These are phyloP conservation scores for Nakazawaea sp. DNA, from an alignment of 805 yeast genomes.

Conservation along the genomic window DNA sequence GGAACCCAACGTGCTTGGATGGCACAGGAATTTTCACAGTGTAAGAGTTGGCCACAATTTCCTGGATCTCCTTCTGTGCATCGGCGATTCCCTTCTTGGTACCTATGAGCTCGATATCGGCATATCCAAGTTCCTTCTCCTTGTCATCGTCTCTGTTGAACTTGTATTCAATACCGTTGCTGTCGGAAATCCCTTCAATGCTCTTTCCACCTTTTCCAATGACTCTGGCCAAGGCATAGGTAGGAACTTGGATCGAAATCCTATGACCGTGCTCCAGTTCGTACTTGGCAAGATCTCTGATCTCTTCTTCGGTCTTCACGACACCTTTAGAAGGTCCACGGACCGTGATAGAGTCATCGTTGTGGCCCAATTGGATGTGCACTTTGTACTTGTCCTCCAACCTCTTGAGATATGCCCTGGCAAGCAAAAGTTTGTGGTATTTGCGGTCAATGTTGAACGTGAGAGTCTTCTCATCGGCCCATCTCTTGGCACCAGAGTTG, in stretches of 20 bases:
- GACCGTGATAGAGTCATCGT: slow-evolving; percentile 58
- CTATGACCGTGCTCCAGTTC: slow-evolving; percentile 82
- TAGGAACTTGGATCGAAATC: slow-evolving; percentile 59
- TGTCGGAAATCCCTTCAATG: slow-evolving; percentile 73
- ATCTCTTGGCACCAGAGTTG: slow-evolving; percentile 51
- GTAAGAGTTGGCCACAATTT: slow-evolving; percentile 58
- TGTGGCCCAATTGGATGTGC: slow-evolving; percentile 65
- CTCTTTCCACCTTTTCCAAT: slow-evolving; percentile 87
- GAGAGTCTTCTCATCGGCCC: slow-evolving; percentile 75
- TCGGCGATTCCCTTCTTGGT: slow-evolving; percentile 66
- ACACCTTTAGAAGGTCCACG: slow-evolving; percentile 92
- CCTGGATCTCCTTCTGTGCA: slow-evolving; percentile 58
- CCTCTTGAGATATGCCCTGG: slow-evolving; percentile 72
- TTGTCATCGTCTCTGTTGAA: slow-evolving; percentile 32
- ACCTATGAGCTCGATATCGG: slow-evolving; percentile 70
- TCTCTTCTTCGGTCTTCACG: slow-evolving; percentile 73
- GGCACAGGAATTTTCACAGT: slow-evolving; percentile 58
- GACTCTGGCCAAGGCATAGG: slow-evolving; percentile 70
- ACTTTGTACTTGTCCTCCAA: slow-evolving; percentile 86
- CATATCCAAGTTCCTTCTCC: slow-evolving; percentile 42
- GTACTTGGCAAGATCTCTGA: slow-evolving; percentile 74
- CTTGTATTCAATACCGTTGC: slow-evolving; percentile 52
- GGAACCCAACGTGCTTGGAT: slow-evolving; percentile 63
- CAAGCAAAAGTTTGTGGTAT: slow-evolving; percentile 78
- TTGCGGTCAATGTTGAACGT: slow-evolving; percentile 66